A percentile compares a stretch with the other conserved stretches of the same genome.
Conservation (phyloP, 495 filamentous ascomycete species). For the Podospora appendiculata region DNA sequence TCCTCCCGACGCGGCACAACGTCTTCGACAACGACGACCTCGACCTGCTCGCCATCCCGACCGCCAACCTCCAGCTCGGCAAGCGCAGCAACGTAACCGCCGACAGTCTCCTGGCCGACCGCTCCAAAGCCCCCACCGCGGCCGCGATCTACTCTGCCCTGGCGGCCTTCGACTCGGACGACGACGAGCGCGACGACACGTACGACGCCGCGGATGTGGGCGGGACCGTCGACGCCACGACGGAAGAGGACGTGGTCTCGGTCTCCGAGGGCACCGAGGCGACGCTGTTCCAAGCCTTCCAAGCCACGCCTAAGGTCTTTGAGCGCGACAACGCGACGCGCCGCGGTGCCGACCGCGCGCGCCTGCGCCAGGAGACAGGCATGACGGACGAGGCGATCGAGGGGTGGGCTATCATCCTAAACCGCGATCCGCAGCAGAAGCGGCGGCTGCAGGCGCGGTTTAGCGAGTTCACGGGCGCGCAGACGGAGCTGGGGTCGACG, state of each 20-base stretch:
- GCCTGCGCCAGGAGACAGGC: slow-evolving; percentile 67
- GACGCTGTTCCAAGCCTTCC: slow-evolving; percentile 62
- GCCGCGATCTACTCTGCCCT: slow-evolving; percentile 87
- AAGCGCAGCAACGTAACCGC: slow-evolving; percentile 56
- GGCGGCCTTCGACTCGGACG: slow-evolving; percentile 84
- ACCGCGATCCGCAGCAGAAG: slow-evolving; percentile 57
- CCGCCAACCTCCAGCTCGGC: slow-evolving; percentile 66
- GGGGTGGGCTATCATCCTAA: slow-evolving; percentile 84
- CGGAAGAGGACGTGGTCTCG: slow-evolving; percentile 28
- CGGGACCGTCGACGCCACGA: slow-evolving; percentile 62
- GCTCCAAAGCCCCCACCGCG: slow-evolving; percentile 58
- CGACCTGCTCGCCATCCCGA: slow-evolving; percentile 56
- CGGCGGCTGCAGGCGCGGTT: slow-evolving; percentile 60
- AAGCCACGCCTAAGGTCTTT: slow-evolving; percentile 55
- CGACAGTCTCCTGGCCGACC: slow-evolving; percentile 45
- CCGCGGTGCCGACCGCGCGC: slow-evolving; percentile 48
- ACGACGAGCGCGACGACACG: slow-evolving; percentile 96
- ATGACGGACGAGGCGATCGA: slow-evolving; percentile 95
- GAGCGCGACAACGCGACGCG: slow-evolving; percentile 60
- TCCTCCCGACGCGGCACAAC: slow-evolving; percentile 42
- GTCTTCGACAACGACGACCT: slow-evolving; percentile 76
- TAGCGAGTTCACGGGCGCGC: slow-evolving; percentile 50
- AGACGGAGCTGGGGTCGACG: slow-evolving; percentile 53
- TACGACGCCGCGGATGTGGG: slow-evolving; percentile 91
- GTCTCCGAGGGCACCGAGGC: slow-evolving; percentile 37